Evolutionary conservation across 176 grass and related monocot genomes (phyloP), one percentile per base, ranked within the genome.

Genomic region (Zoysia japonica): DNA sequence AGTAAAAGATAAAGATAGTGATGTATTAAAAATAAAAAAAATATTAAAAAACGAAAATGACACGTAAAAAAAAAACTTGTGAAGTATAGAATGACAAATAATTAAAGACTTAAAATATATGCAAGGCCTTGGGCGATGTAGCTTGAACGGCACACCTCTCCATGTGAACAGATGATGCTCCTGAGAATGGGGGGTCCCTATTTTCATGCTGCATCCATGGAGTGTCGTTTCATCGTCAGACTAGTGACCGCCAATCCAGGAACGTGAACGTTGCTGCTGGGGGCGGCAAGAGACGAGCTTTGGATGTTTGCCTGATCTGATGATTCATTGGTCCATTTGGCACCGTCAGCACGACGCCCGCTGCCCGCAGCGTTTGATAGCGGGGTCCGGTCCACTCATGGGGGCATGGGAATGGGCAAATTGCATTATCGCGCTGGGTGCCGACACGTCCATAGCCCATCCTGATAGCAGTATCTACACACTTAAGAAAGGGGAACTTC

Each of bases 101-200:
- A n/a, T n/a, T n/a, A n/a, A n/a, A n/a, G n/a, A n/a, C n/a, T n/a
- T n/a, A n/a, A n/a, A n/a, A n/a, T 28, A 28, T 28, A 52, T 14
- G 55, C 19, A 65, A 9, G 47, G 50, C 70, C 84, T 70, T 47
- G 71, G 56, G 11, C 35, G n/a, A n/a, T 15, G 55, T 12, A 84
- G 51, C 75, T 88, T 63, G 47, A 59, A 48, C 45, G 49, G 52
- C 67, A 62, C 78, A 17, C 60, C 51, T 12, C 62, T 82, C 83
- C 87, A 85, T 63, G 78, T 85, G 82, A 50, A 41, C 50, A 72
- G 78, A 85, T 77, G 67, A 42, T 71, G 82, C 11, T 46, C 71
- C 82, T 73, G 72, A 66, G n/a, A 52, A 67, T 19, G 14, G 53
- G 14, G 53, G 72, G 56, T 66, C 51, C 37, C 45, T 73, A 2